Conservation (phyloP, 2,329 filamentous ascomycete species). For the Cryoendolithus antarcticus region DNA sequence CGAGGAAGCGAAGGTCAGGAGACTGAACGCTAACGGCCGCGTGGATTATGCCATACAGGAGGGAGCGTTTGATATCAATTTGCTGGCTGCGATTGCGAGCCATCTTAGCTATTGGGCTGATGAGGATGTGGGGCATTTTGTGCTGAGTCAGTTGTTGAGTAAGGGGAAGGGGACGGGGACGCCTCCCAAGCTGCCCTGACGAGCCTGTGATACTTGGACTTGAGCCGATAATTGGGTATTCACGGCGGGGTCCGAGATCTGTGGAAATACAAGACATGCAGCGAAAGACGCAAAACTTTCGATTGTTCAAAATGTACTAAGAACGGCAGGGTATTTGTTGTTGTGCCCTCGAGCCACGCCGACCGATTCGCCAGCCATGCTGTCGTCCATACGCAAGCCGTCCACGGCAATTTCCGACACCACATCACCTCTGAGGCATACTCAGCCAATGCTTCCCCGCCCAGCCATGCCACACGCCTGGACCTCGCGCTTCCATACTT, state of each 20-base stretch:
- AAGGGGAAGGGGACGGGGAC: conserved; percentile 19
- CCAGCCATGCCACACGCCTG: conserved; percentile 40
- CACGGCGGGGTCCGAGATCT: no score
- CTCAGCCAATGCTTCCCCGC: conserved; percentile 20
- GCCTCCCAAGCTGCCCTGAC: no score
- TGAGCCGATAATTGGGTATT: no score
- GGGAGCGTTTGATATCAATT: conserved; percentile 83
- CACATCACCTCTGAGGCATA: background rate
- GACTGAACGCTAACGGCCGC: conserved; percentile 74
- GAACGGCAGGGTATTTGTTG: no score
- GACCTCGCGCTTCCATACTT: conserved; percentile 24
- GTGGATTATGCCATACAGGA: conserved; percentile 92
- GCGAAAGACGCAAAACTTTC: no score
- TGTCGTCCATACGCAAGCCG: no score
- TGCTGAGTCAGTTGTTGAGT: conserved; percentile 68
- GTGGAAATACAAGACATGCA: no score
- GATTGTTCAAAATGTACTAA: no score
- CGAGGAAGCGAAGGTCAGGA: conserved; percentile 77
- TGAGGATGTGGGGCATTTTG: conserved; percentile 85
- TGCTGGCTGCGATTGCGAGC: conserved; percentile 63
- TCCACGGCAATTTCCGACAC: no score
- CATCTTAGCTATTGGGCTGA: conserved; percentile 91
- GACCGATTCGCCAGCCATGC: no score
- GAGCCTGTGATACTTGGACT: no score
- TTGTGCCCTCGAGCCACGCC: no score